Evolutionary conservation across 345 rosid genomes (phyloP).

Genomic region (Combretum micranthum): DNA sequence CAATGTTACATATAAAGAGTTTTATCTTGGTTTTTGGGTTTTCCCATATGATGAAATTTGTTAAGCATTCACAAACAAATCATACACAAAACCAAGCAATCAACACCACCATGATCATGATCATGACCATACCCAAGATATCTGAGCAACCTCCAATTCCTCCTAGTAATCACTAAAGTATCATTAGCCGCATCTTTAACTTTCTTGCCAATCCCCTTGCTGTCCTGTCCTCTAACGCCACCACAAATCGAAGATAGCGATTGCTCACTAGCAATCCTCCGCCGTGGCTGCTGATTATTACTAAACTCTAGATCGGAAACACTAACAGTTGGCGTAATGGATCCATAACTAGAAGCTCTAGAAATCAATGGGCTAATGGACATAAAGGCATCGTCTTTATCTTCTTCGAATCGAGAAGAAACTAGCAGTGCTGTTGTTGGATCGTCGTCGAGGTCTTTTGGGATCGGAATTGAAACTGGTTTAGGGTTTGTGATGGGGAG

Average conservation of each 20-base stretch:
- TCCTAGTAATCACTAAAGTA: slow-evolving; percentile 54
- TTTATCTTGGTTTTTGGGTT: too few species aligned
- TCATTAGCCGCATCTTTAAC: slow-evolving; percentile 62
- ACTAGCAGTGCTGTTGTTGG: slow-evolving; percentile 39
- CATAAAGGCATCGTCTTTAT: slow-evolving; percentile 10
- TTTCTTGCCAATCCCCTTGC: slow-evolving; percentile 35
- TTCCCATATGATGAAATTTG: too few species aligned
- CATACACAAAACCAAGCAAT: background rate
- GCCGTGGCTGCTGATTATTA: slow-evolving; percentile 47
- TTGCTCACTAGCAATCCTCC: slow-evolving; percentile 50
- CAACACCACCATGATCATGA: background rate
- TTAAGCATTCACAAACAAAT: background rate
- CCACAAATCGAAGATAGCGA: slow-evolving; percentile 40
- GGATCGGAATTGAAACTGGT: slow-evolving; percentile 3
- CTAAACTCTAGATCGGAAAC: slow-evolving; percentile 8
- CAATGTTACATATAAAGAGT: too few species aligned
- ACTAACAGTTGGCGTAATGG: slow-evolving; percentile 1
- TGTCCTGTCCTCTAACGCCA: slow-evolving; percentile 14
- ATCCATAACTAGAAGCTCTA: slow-evolving; percentile 41
- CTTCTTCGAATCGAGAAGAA: slow-evolving; percentile 43
- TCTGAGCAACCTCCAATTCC: slow-evolving; percentile 52
- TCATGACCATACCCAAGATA: slow-evolving; percentile 56
- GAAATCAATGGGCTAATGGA: slow-evolving; percentile 46
- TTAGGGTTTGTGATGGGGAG: slow-evolving; percentile 11
- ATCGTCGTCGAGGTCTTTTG: slow-evolving; percentile 19